phyloP scores from a whole-genome alignment of 2,329 filamentous ascomycete genomes.

The Venturiaceae sp. region DNA sequence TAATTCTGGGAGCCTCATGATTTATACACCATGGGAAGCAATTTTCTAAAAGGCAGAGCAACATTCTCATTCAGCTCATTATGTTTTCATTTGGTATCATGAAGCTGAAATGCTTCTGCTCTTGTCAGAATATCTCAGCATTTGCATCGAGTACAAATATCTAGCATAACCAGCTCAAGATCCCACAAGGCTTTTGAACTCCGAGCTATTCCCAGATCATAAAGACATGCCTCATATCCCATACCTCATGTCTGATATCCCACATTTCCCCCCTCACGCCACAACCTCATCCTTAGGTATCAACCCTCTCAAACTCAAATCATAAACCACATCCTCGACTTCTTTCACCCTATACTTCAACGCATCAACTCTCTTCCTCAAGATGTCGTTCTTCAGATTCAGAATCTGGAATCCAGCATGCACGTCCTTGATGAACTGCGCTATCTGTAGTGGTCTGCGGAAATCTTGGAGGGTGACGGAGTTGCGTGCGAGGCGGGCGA shows the following conservation, averaged over 20 bases:
- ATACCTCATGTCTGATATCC: too few relatives aligned
- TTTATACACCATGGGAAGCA: not conserved
- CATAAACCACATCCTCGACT: conserved; percentile 96
- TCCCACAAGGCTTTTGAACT: too few relatives aligned
- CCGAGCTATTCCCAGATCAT: too few relatives aligned
- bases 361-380: conserved; percentile 79
- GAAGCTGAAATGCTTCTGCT: too few relatives aligned
- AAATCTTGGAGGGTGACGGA: conserved; percentile 89
- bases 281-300: conserved; percentile 40
- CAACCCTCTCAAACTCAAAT: conserved; percentile 78
- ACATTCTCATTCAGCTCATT: too few relatives aligned
- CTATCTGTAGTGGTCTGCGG: conserved; percentile 74
- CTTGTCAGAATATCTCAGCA: too few relatives aligned
- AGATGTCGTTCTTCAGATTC: conserved; percentile 90
- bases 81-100: too few relatives aligned
- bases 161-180: too few relatives aligned
- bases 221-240: too few relatives aligned
- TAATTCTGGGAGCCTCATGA: not conserved
- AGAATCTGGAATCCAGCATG: conserved; percentile 95
- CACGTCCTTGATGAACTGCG: conserved; percentile 86
- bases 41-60: too few relatives aligned
- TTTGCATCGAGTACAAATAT: too few relatives aligned
- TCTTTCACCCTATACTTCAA: conserved; percentile 99
- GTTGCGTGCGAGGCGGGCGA: conserved; percentile 86
- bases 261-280: too few relatives aligned